Evolutionary conservation across 495 filamentous ascomycete genomes (phyloP), one percentile per base, ranked within the genome.

Genomic region (Xeromyces bisporus): DNA sequence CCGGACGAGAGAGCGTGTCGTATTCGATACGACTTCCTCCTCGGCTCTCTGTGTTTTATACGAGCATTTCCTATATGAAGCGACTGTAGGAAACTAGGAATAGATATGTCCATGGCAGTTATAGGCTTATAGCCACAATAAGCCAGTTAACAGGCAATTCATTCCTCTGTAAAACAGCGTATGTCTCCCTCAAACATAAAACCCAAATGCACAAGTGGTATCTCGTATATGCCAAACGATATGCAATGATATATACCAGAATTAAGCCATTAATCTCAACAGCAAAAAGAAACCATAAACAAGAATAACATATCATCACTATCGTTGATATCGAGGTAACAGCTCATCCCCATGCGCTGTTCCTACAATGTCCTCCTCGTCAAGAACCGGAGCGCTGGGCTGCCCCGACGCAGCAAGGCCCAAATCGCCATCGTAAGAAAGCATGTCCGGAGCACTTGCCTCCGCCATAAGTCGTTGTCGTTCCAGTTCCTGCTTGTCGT

Each of bases 401-500:
- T 40, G 53, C 25, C 3, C 8, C 8, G 17, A 9, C 2, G 39
- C 46, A 20, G 40, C 36, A 57, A 15, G 62, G 53, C 9, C 62
- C 48, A 7, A 33, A 10, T 39, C 34, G 12, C 50, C 51, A 7
- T 43, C 40, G n/a, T n/a, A n/a, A n/a, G n/a, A n/a, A n/a, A n/a
- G n/a, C 3, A 14, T 16, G 11, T 20, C 29, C 14, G 84, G 85
- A 2, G 78, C 69, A 44, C 78, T 86, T 0, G 72, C 71, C 42
- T 83, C 73, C 36, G 66, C 64, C 28, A 86, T 56, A 3, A 93
- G 52, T 34, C 81, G 65, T 28, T 66, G 72, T 4, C 80, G 69
- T 44, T 93, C 81, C 13, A 83, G 62, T 43, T 93, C 87, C 42
- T 78, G 73, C 48, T 93, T 93, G 45, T 93, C 86, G 14, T 84